A percentile compares a stretch with the other conserved stretches of the same genome.
Conservation (phyloP, 2,329 filamentous ascomycete genomes). For the Fusarium sp. region DNA sequence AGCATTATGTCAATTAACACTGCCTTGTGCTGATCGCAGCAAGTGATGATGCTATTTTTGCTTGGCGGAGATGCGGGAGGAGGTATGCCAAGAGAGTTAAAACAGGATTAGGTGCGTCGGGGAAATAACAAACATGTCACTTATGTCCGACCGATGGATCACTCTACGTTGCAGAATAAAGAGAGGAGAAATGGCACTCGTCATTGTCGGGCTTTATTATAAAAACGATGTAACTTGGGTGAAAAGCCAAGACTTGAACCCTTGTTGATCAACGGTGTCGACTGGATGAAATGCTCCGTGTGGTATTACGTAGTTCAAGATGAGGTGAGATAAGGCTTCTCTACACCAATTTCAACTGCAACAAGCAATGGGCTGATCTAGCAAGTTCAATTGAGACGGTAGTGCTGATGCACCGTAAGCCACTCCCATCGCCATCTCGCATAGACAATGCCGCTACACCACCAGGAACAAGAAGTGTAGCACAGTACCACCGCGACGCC, state of each 20-base stretch:
- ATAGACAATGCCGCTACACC: background rate
- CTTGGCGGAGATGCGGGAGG: constrained; percentile 17
- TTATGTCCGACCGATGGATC: background rate
- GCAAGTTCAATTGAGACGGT: background rate
- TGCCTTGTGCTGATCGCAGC: background rate
- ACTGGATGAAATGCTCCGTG: constrained; percentile 1
- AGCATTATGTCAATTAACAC: background rate
- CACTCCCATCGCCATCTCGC: background rate
- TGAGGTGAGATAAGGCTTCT: background rate
- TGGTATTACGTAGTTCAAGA: background rate
- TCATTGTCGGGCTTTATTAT: background rate
- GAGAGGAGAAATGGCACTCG: background rate
- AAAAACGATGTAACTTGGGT: background rate
- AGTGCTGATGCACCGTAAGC: background rate
- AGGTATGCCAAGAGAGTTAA: constrained; percentile 17
- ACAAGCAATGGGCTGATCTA: background rate
- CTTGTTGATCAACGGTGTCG: background rate
- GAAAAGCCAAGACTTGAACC: background rate
- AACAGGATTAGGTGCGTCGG: constrained; percentile 17
- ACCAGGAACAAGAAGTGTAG: background rate
- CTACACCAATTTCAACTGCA: too few relatives aligned
- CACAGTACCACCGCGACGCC: background rate
- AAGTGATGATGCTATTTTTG: constrained; percentile 25
- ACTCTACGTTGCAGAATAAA: background rate
- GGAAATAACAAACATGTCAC: background rate